A percentile compares a stretch with the other conserved stretches of the same genome.
Conservation (phyloP, 1,284 basidiomycete genomes). For the Trametes polyzona region DNA sequence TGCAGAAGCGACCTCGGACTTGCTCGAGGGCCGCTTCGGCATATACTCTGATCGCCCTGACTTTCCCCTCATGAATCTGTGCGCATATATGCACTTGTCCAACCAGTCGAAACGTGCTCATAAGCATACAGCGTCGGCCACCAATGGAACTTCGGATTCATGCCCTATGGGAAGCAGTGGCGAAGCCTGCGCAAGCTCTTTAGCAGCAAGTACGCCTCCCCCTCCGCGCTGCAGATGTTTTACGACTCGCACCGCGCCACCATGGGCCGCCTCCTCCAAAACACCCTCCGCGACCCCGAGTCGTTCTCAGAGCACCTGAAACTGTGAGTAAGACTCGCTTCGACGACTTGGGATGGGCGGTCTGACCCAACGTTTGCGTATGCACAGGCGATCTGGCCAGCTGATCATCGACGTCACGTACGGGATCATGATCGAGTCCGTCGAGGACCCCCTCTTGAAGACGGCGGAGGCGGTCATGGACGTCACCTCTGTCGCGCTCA, state of each 20-base stretch:
- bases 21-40: conserved; percentile 62
- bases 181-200: conserved; percentile 4
- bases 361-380: neutral
- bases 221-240: conserved; percentile 1
- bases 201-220: conserved; percentile 7
- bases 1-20: conserved; percentile 53
- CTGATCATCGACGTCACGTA: conserved; percentile 18
- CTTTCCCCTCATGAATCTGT: conserved; percentile 15
- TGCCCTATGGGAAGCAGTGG: conserved; percentile 17
- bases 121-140: conserved; percentile 5
- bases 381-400: conserved; percentile 10
- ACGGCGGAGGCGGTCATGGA: conserved; percentile 11
- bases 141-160: conserved; percentile 17
- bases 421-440: conserved; percentile 7
- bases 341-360: neutral
- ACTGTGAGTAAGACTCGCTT: neutral
- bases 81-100: neutral
- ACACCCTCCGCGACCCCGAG: conserved; percentile 8
- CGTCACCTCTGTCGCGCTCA: conserved; percentile 9
- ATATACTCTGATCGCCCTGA: conserved; percentile 58
- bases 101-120: neutral
- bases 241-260: conserved; percentile 7
- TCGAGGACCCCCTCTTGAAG: conserved; percentile 5
- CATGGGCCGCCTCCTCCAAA: conserved; percentile 3
- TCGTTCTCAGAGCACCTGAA: conserved; percentile 7